Evolutionary conservation across 2,329 filamentous ascomycete genomes (phyloP), one percentile per base, ranked within the genome.

Genomic region (Neurospora sp.): DNA sequence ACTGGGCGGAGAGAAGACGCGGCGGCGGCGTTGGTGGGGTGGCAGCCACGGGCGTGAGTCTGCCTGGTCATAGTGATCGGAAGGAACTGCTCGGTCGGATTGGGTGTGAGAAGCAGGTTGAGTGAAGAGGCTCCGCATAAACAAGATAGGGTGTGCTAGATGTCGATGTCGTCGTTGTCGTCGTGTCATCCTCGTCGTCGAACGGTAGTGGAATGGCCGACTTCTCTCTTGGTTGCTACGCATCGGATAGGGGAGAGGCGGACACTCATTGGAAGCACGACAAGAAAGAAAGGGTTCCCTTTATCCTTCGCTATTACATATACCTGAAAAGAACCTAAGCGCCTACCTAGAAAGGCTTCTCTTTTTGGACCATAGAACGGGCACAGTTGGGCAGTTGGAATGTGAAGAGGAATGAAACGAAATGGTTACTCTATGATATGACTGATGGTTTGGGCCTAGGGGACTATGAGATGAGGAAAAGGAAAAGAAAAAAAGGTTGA

Each of bases 61-160:
- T 93, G 69, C 86, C 88, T 19, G 87, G 90, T 33, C 89, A 91
- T 79, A 90, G 89, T 75, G 91, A 93, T 79, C 87, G 90, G 75
- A 96, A 95, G 83, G 92, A 94, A 78, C 82, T 96, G 74, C 84
- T 96, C 68, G 91, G 91, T 66, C 85, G 92, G 68, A 96, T 96
- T 76, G 92, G 92, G 67, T 96, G 92, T 79, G 91, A 93, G 79
- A 93, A 93, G 83, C 90, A 88, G 77, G 83, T 88, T 69, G 85
- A 88, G 70, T 84, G 73, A 79, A 38, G n/a, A 28, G 17, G 23
- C 28, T 40, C n/a, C 9, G n/a, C 42, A 11, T 46, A 46, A 43
- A 46, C n/a, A 46, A 46, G 42, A 46, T 46, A 46, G 42, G 46
- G 13, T 52, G 19, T 15, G 46, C 13, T 23, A 23, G 19, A 28